These are phyloP conservation scores for Mycothermus thermophilus DNA, from an alignment of 495 filamentous ascomycete species.

Conservation along the genomic window DNA sequence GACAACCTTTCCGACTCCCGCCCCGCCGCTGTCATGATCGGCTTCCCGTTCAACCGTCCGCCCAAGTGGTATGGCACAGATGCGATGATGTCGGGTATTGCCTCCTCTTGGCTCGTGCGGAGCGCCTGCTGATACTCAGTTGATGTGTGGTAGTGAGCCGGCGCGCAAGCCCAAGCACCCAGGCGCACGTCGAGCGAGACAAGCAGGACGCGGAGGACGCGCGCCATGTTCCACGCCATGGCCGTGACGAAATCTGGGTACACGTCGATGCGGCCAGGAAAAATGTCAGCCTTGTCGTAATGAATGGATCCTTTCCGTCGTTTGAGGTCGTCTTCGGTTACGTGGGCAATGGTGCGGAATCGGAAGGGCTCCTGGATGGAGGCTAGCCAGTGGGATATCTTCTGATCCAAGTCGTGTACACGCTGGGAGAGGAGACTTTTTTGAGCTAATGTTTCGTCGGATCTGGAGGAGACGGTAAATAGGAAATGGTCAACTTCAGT, in stretches of 20 bases:
- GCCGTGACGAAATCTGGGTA: conserved; percentile 36
- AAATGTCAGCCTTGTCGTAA: conserved; percentile 29
- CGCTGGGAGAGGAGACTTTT: conserved; percentile 24
- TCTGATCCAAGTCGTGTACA: conserved; percentile 25
- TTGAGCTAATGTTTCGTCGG: conserved; percentile 22
- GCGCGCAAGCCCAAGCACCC: conserved; percentile 33
- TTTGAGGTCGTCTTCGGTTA: conserved; percentile 25
- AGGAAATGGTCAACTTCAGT: conserved; percentile 26
- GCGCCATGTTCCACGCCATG: conserved; percentile 30
- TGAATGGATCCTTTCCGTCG: conserved; percentile 20
- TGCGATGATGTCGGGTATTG: conserved; percentile 36
- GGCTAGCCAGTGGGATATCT: conserved; percentile 29
- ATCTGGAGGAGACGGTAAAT: conserved; percentile 16
- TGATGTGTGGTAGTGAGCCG: conserved; percentile 40
- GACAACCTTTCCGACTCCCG: too few relatives aligned
- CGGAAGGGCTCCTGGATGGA: conserved; percentile 23
- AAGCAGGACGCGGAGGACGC: conserved; percentile 30
- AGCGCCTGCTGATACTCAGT: too few relatives aligned
- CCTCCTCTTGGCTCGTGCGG: too few relatives aligned
- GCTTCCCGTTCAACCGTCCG: conserved; percentile 25
- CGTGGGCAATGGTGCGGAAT: conserved; percentile 31
- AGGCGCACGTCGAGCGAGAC: conserved; percentile 30
- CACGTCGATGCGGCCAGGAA: conserved; percentile 38
- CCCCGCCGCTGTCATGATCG: conserved; percentile 3
- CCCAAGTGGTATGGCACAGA: conserved; percentile 40